Evolutionary conservation across 441 rosid species (phyloP), one percentile per base, ranked within the genome.

Genomic region (Euphorbia celastroides): DNA sequence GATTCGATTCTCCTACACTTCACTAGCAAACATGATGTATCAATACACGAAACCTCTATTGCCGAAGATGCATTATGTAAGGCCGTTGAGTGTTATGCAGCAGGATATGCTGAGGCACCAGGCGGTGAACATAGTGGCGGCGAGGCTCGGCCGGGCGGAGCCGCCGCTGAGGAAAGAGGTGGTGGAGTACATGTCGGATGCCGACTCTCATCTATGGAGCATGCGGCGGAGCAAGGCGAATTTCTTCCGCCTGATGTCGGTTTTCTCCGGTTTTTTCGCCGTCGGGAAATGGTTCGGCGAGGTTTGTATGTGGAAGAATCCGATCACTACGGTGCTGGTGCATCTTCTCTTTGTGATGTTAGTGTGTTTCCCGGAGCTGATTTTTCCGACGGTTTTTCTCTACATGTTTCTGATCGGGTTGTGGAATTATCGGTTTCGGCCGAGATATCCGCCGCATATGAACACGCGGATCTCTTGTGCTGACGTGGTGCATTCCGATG

Each of bases 201-300:
- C 88, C n/a, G 69, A 84, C 66, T 78, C 94, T 22, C 99, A 91
- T 79, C 75, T 89, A 19, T 94, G 96, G 96, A 94, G 99, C 82
- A 83, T 91, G 93, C 84, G 99, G 82, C 85, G 89, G 65, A 91
- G 99, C 84, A 83, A 91, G 78, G 97, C 97, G 5, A 91, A 94
- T 78, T 86, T 94, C 59, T 86, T 75, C 66, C 83, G 97, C 38
- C 70, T 94, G 63, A 86, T 72, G 82, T 64, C 89, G 0, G 94
- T 91, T 60, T 87, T 91, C 82, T 77, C 91, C 0, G 81, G 94
- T 61, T 60, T 91, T 52, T 60, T 91, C 0, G 70, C 88, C 0
- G 76, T 80, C 3, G 85, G 84, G 36, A 89, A 77, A 62, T 87
- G 90, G 96, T 88, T 86, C 28, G 91, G 88, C 32, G 96, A 89